Evolutionary conservation across 176 grass and related monocot genomes (phyloP).

Genomic region (Canna indica): DNA sequence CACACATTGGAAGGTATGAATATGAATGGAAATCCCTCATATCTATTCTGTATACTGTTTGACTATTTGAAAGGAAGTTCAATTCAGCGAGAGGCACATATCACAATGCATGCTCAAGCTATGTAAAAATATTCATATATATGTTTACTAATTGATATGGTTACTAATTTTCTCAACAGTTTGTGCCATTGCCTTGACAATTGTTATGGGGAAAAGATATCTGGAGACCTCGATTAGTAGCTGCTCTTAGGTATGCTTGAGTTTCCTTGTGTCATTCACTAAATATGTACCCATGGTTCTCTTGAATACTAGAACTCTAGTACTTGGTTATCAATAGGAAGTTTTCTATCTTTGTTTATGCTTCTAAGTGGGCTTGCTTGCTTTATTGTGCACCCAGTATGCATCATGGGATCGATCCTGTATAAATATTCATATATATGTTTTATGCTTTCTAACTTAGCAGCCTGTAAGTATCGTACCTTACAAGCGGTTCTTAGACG

Average conservation of each 20-base stretch:
- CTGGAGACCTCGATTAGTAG: slow-evolving; percentile 59
- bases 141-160: too few species aligned
- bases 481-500: neutral
- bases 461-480: too few species aligned
- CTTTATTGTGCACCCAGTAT: neutral
- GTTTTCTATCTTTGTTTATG: neutral
- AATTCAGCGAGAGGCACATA: too few species aligned
- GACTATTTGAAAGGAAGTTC: too few species aligned
- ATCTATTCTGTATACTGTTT: too few species aligned
- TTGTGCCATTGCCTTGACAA: slow-evolving; percentile 52
- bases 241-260: slow-evolving; percentile 51
- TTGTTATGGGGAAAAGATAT: slow-evolving; percentile 66
- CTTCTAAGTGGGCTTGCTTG: too few species aligned
- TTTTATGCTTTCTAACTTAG: neutral
- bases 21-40: too few species aligned
- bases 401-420: neutral
- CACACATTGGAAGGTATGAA: too few species aligned
- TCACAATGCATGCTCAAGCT: too few species aligned
- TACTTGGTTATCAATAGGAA: neutral
- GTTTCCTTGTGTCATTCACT: neutral
- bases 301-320: neutral
- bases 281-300: neutral
- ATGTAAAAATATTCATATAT: too few species aligned
- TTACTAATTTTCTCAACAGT: slow-evolving; percentile 44
- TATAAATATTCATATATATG: too few species aligned